These are phyloP conservation scores for Primulina tabacum DNA, from an alignment of 257 asterid species.

Conservation along the genomic window DNA sequence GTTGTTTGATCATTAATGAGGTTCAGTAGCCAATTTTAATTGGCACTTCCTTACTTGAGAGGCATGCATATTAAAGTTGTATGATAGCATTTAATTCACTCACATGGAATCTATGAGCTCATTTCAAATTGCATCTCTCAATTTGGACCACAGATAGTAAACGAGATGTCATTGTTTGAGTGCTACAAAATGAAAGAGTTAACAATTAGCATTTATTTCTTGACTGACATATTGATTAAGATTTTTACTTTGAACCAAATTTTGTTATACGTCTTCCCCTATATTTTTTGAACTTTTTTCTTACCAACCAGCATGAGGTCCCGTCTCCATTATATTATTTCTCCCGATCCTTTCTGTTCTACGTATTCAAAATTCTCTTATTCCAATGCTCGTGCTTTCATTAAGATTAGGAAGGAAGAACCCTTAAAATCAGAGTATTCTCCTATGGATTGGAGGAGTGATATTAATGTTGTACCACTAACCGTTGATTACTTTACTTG, in stretches of 20 bases:
- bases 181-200: slow-evolving; percentile 23
- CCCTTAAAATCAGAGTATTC: no score
- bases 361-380: neutral
- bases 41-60: slow-evolving; percentile 40
- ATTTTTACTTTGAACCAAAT: no score
- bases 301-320: neutral
- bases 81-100: slow-evolving; percentile 71
- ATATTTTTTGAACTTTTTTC: neutral
- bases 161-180: slow-evolving; percentile 26
- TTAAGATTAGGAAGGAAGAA: neutral
- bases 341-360: neutral
- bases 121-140: slow-evolving; percentile 35
- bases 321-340: neutral
- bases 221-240: slow-evolving; percentile 19
- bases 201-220: slow-evolving; percentile 31
- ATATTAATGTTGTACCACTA: neutral
- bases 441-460: no score
- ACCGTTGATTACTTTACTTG: neutral
- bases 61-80: slow-evolving; percentile 43
- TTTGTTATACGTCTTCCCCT: neutral
- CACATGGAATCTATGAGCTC: slow-evolving; percentile 86
- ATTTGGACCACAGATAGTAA: slow-evolving; percentile 52
- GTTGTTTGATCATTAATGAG: slow-evolving; percentile 38
- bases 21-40: slow-evolving; percentile 25
- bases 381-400: neutral